These are phyloP conservation scores for Colletotrichum costaricense DNA, from an alignment of 2,329 filamentous ascomycete genomes.

Conservation along the genomic window DNA sequence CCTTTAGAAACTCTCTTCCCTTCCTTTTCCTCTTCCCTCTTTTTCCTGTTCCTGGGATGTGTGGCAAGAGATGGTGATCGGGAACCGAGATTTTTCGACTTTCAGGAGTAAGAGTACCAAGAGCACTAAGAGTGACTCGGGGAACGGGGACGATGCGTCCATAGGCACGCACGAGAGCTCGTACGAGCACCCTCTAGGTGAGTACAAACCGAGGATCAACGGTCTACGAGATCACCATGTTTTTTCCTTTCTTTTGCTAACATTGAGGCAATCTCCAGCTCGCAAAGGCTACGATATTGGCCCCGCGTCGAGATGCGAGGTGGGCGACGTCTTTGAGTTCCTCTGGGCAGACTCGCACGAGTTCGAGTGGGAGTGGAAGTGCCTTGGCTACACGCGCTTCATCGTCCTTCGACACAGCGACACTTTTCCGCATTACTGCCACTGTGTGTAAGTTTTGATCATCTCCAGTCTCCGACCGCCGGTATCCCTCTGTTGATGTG, in stretches of 20 bases:
- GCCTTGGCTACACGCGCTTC: slow-evolving; percentile 34
- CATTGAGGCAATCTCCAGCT: slow-evolving; percentile 15
- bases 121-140: slow-evolving; percentile 36
- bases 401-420: slow-evolving; percentile 33
- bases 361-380: slow-evolving; percentile 35
- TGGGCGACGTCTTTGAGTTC: slow-evolving; percentile 34
- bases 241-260: slow-evolving; percentile 1
- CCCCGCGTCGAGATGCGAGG: slow-evolving; percentile 28
- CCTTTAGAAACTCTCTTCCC: background rate
- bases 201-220: slow-evolving; percentile 1
- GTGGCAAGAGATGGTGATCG: slow-evolving; percentile 36
- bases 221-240: no score
- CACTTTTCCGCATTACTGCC: slow-evolving; percentile 31
- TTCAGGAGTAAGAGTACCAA: slow-evolving; percentile 36
- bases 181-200: slow-evolving; percentile 35
- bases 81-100: slow-evolving; percentile 32
- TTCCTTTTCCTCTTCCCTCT: slow-evolving; percentile 7
- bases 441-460: slow-evolving; percentile 30
- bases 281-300: slow-evolving; percentile 35
- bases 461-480: background rate
- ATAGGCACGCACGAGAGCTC: slow-evolving; percentile 35
- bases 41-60: slow-evolving; percentile 30
- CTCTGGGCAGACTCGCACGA: slow-evolving; percentile 34
- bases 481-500: background rate
- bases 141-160: slow-evolving; percentile 35